These are phyloP conservation scores for Mycena metata DNA, from an alignment of 768 basidiomycete genomes.

Conservation along the genomic window DNA sequence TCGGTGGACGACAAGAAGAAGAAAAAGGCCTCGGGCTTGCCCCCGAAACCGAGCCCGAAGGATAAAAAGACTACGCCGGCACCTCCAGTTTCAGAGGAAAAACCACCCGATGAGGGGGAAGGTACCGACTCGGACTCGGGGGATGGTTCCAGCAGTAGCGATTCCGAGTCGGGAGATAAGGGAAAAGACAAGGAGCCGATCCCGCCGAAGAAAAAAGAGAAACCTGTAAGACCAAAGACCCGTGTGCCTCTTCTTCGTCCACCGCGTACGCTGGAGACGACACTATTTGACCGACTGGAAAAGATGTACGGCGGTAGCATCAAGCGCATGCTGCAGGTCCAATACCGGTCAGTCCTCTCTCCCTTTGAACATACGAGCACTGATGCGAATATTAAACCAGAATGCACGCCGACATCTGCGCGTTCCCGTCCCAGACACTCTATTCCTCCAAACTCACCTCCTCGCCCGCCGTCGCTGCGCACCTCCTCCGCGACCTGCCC, in stretches of 20 bases:
- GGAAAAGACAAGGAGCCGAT: slow-evolving; percentile 26
- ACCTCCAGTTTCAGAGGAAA: slow-evolving; percentile 25
- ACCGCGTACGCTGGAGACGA: slow-evolving; percentile 84
- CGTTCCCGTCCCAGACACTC: slow-evolving; percentile 87
- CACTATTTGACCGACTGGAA: slow-evolving; percentile 93
- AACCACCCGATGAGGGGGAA: slow-evolving; percentile 21
- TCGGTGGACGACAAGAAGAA: slow-evolving; percentile 66
- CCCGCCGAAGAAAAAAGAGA: slow-evolving; percentile 33
- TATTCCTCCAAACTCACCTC: slow-evolving; percentile 81
- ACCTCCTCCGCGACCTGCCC: slow-evolving; percentile 80
- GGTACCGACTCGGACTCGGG: slow-evolving; percentile 26
- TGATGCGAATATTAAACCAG: slow-evolving; percentile 53
- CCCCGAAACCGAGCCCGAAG: slow-evolving; percentile 4
- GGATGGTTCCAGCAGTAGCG: slow-evolving; percentile 18
- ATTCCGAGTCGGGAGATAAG: slow-evolving; percentile 32
- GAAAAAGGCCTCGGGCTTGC: slow-evolving; percentile 33
- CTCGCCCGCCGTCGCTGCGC: slow-evolving; percentile 76
- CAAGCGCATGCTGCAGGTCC: slow-evolving; percentile 89
- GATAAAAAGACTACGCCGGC: too few species aligned
- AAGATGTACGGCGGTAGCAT: slow-evolving; percentile 86
- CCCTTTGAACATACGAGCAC: background rate
- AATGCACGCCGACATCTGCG: slow-evolving; percentile 90
- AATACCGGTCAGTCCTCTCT: slow-evolving; percentile 76
- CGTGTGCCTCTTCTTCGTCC: slow-evolving; percentile 56
- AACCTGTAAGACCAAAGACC: slow-evolving; percentile 1